Percentiles rank a stretch among this genome's conserved stretches.
These are phyloP conservation scores for Hortiboletus rubellus DNA, from an alignment of 1,284 basidiomycete genomes.

Conservation along the genomic window DNA sequence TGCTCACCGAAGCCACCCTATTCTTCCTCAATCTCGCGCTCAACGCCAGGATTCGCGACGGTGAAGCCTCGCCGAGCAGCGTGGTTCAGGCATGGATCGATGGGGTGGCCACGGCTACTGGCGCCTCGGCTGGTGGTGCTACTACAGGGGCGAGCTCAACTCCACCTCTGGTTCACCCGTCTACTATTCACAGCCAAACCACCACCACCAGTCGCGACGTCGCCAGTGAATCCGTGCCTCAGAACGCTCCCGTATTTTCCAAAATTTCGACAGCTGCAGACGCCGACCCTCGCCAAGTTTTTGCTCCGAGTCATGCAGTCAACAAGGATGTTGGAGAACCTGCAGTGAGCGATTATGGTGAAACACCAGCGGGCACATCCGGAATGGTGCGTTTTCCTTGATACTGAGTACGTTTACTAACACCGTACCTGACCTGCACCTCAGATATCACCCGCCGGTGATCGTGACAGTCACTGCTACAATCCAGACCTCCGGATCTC, in stretches of 20 bases:
- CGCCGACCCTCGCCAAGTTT: not conserved
- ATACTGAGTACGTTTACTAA: not conserved
- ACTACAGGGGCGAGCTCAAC: not conserved
- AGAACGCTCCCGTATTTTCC: not conserved
- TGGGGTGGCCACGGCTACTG: not conserved
- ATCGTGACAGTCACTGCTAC: too few species aligned
- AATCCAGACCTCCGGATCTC: too few species aligned
- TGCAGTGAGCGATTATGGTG: not conserved
- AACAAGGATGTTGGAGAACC: not conserved
- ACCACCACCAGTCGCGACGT: not conserved
- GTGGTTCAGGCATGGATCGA: slow-evolving; percentile 2
- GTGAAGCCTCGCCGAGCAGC: not conserved
- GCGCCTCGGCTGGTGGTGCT: not conserved
- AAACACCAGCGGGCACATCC: not conserved
- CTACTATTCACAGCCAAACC: not conserved
- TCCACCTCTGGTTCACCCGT: not conserved
- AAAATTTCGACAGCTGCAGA: not conserved
- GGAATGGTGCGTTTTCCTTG: not conserved
- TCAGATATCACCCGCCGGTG: too few species aligned
- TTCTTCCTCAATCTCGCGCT: slow-evolving; percentile 7
- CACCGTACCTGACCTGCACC: not conserved
- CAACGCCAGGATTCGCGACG: not conserved
- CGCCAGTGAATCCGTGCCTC: not conserved
- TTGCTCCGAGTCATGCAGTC: not conserved
- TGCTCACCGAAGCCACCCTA: slow-evolving; percentile 4